Evolutionary conservation across 495 filamentous ascomycete species (phyloP), one percentile per base, ranked within the genome.

Genomic region (Thozetella sp.): DNA sequence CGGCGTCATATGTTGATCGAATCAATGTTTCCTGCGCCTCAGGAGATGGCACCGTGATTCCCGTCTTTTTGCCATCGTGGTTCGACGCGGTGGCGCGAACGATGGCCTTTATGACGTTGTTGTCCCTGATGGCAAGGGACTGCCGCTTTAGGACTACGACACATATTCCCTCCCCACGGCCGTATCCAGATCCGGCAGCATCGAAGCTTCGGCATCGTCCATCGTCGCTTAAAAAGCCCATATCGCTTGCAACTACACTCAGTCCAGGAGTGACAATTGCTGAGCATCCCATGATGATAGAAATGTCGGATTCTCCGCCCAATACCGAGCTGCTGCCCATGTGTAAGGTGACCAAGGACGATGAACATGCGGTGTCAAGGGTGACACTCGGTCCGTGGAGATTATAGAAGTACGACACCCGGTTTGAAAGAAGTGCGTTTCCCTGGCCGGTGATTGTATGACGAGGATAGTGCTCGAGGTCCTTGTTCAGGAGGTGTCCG

Each of bases 331-430:
- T 10, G n/a, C n/a, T 13, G 1, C 75, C 84, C 55, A 72, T 70
- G 65, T 87, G 80, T 2, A 86, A 64, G 0, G 83, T 83, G 3
- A 82, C 72, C 0, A 88, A 65, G 58, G 77, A 80, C 6, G 79
- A 81, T 0, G 83, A 86, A 56, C 86, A 89, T 0, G 84, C 86
- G 0, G 85, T 88, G 56, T 89, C 85, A 13, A 88, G 78, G 0
- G 83, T 86, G 74, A 88, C 78, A 0, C 74, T 79, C 0, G 85
- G 81, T 0, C 86, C 86, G 1, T 74, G 66, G 68, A 80, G 81
- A 63, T 88, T 75, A 56, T 83, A 88, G 58, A 82, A 85, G 60
- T 85, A 86, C 0, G 81, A 85, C 2, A 89, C 54, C 0, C 86
- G 76, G 53, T 88, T 86, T 1, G 83, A 74, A 1, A 83, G 20